phyloP scores from a whole-genome alignment of 371 early-diverging fungal genomes.

The Syncephalastrum contaminatum region DNA sequence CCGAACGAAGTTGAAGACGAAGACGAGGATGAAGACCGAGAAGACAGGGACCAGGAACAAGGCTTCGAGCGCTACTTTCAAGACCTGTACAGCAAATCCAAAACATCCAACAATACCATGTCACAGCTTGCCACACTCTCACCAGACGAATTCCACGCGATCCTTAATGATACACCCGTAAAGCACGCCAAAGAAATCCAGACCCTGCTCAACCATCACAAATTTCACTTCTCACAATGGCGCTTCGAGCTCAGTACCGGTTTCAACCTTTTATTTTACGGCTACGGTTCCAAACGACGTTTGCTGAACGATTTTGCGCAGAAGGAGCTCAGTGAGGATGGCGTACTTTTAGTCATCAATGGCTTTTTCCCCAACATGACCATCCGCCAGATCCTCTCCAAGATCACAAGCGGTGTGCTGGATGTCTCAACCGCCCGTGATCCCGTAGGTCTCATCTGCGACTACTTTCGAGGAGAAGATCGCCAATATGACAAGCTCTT shows the following conservation, averaged over 20 bases:
- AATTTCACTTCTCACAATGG: conserved; percentile 80
- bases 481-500: conserved; percentile 59
- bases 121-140: conserved; percentile 68
- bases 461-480: conserved; percentile 55
- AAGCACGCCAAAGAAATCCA: conserved; percentile 64
- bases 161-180: conserved; percentile 44
- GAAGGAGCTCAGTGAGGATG: conserved; percentile 43
- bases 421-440: conserved; percentile 46
- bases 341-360: conserved; percentile 76
- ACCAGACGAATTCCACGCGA: conserved; percentile 58
- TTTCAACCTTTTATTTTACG: conserved; percentile 87
- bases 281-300: conserved; percentile 85
- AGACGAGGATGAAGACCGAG: conserved; percentile 33
- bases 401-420: conserved; percentile 53
- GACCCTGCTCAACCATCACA: conserved; percentile 56
- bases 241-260: conserved; percentile 70
- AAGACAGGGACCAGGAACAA: conserved; percentile 23
- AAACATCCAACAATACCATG: conserved; percentile 87
- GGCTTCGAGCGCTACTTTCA: conserved; percentile 72
- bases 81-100: conserved; percentile 52
- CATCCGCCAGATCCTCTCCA: conserved; percentile 68
- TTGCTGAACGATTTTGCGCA: conserved; percentile 74
- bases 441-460: conserved; percentile 60
- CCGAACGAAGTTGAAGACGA: conserved; percentile 19
- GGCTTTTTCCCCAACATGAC: conserved; percentile 82